A percentile compares a stretch with the other conserved stretches of the same genome.
Evolutionary conservation across 305 asterid genomes (phyloP).

Genomic region (Fraxinus xanthoxyloides): DNA sequence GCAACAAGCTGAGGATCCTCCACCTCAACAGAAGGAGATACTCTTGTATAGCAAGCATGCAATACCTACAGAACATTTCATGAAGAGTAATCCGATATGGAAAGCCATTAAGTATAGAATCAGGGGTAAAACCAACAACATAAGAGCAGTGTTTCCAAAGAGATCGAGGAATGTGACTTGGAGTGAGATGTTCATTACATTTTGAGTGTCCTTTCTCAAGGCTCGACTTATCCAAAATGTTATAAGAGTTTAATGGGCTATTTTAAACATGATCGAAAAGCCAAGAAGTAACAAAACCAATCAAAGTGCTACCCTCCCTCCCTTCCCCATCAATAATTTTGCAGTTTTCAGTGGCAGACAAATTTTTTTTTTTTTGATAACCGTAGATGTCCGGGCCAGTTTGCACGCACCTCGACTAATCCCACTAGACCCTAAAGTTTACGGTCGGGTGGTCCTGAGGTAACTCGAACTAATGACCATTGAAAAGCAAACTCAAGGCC

Average conservation of each 20-base stretch:
- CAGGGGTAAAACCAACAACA: neutral
- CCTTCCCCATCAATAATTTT: neutral
- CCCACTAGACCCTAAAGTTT: no score
- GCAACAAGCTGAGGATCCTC: conserved; percentile 90
- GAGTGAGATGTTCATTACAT: neutral
- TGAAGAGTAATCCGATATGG: neutral
- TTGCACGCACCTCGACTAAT: no score
- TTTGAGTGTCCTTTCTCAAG: neutral
- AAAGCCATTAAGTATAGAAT: neutral
- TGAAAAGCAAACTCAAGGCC: no score
- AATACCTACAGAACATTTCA: conserved; percentile 53
- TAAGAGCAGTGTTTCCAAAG: neutral
- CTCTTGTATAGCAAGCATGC: conserved; percentile 84
- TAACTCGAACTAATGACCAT: no score
- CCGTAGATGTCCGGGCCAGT: no score
- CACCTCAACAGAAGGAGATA: conserved; percentile 80
- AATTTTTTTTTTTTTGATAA: no score
- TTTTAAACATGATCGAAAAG: neutral
- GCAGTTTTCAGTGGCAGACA: neutral
- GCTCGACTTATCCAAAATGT: neutral
- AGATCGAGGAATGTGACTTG: neutral
- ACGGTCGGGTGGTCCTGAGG: no score
- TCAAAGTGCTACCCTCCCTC: neutral
- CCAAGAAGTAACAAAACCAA: neutral
- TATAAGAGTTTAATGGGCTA: neutral